Base-by-base conservation (phyloP, 2,329 filamentous ascomycete species). In the Colletotrichum musicola region DNA sequence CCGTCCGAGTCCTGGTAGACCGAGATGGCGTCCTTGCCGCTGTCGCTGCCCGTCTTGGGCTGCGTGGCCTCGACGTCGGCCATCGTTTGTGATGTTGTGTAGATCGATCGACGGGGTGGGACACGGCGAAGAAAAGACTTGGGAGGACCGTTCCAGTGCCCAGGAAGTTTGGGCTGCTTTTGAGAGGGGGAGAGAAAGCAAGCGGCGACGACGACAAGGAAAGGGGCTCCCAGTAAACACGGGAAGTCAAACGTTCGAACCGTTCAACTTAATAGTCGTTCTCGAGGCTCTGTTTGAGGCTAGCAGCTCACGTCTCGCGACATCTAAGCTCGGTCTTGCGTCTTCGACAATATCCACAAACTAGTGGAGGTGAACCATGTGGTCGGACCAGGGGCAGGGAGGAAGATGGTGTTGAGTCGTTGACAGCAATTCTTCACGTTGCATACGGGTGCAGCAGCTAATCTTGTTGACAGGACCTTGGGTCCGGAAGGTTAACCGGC, bases 21-120 rank as follows among this genome's bases (percentile, higher is more conserved):
- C 60, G 77, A 73, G 62, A 55, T 47, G 42, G 42, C 49, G 55
- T 70, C 68, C 59, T 69, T 67, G 68, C 73, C 68, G 69, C 73
- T 68, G 71, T 72, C 51, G 60, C 67, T 71, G 50, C 50, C 66
- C 51, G 60, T 46, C 30, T 64, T 63, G 27, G 67, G 53, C 46
- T 53, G 53, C 22, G 70, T 60, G 50, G 77, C 67, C 64, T 78
- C 74, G 54, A 79, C 75, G 64, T 77, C 75, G 38, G 71, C 70
- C 49, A 66, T 62, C 25, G 70, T 74, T 50, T 72, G 74, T 74
- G 75, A 74, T 46, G 20, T 25, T 25, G 22, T 25, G 4, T 25
- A 25, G 22, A 4, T 25, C 22, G 22, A 25, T 25, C 22, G 22
- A 25, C 22, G 22, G 46, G n/a, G n/a, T n/a, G 20, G n/a, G 18